Conservation (phyloP, 129 eudicot genomes). For the Apium graveolens region DNA sequence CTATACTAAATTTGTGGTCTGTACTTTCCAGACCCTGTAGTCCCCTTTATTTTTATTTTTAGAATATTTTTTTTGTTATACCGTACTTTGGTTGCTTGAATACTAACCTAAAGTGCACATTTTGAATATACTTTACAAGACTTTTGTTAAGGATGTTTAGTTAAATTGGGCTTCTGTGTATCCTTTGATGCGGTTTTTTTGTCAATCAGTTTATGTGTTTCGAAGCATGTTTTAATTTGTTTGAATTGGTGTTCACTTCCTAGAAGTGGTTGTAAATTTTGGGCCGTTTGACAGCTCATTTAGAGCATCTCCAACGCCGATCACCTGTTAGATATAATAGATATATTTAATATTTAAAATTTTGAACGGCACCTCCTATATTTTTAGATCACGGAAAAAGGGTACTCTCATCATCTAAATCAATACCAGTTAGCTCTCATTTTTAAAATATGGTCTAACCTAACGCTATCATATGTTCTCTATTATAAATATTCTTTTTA, state of each 20-base stretch:
- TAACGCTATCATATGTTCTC: too few species aligned
- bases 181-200: not conserved
- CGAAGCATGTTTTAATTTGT: not conserved
- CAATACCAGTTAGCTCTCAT: too few species aligned
- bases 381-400: too few species aligned
- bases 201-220: not conserved
- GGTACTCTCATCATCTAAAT: too few species aligned
- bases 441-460: too few species aligned
- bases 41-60: not conserved
- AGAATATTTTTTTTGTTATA: not conserved
- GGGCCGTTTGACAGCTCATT: too few species aligned
- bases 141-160: not conserved
- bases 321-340: too few species aligned
- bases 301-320: too few species aligned
- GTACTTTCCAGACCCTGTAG: not conserved
- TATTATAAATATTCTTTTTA: too few species aligned
- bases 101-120: not conserved
- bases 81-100: not conserved
- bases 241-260: not conserved
- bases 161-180: not conserved
- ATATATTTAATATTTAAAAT: too few species aligned
- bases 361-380: too few species aligned
- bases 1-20: not conserved
- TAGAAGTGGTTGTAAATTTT: too few species aligned
- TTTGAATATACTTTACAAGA: not conserved